These are phyloP conservation scores for Aspergillus pseudoviridinutans DNA, from an alignment of 2,329 filamentous ascomycete genomes.

Conservation along the genomic window DNA sequence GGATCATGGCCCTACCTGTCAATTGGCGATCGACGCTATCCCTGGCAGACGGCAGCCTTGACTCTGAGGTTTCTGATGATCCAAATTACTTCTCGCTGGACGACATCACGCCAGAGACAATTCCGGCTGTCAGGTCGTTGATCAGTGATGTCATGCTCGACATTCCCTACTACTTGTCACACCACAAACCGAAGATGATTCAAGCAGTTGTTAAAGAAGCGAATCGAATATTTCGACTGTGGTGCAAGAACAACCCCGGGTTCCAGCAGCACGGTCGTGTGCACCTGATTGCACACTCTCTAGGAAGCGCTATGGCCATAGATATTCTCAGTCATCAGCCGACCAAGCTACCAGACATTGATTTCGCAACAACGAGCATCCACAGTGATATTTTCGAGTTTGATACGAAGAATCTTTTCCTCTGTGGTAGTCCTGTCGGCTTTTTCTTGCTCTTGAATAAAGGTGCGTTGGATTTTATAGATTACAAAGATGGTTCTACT, in stretches of 20 bases:
- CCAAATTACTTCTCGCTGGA: slow-evolving; percentile 66
- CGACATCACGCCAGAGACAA: slow-evolving; percentile 86
- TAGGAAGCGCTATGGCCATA: slow-evolving; percentile 91
- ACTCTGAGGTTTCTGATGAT: slow-evolving; percentile 49
- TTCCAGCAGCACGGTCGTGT: slow-evolving; percentile 79
- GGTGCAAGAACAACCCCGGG: slow-evolving; percentile 88
- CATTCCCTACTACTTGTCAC: slow-evolving; percentile 95
- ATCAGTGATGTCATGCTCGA: slow-evolving; percentile 98
- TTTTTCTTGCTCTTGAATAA: slow-evolving; percentile 89
- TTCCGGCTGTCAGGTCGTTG: slow-evolving; percentile 87
- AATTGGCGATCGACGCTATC: slow-evolving; percentile 91
- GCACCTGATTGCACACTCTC: slow-evolving; percentile 87
- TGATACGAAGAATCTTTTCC: slow-evolving; percentile 82
- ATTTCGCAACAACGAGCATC: slow-evolving; percentile 34
- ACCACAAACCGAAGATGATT: slow-evolving; percentile 94
- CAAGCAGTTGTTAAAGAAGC: slow-evolving; percentile 82
- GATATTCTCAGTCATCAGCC: slow-evolving; percentile 90
- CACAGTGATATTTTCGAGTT: slow-evolving; percentile 74
- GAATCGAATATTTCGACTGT: slow-evolving; percentile 90
- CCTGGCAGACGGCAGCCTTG: slow-evolving; percentile 73
- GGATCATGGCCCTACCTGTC: slow-evolving; percentile 88
- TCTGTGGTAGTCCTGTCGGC: slow-evolving; percentile 83
- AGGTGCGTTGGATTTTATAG: slow-evolving; percentile 19
- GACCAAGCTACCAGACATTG: slow-evolving; percentile 57
- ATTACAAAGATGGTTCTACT: slow-evolving; percentile 15